A percentile compares a stretch with the other conserved stretches of the same genome.
Conservation (phyloP, 1,284 basidiomycete genomes). For the Pascua sp. region DNA sequence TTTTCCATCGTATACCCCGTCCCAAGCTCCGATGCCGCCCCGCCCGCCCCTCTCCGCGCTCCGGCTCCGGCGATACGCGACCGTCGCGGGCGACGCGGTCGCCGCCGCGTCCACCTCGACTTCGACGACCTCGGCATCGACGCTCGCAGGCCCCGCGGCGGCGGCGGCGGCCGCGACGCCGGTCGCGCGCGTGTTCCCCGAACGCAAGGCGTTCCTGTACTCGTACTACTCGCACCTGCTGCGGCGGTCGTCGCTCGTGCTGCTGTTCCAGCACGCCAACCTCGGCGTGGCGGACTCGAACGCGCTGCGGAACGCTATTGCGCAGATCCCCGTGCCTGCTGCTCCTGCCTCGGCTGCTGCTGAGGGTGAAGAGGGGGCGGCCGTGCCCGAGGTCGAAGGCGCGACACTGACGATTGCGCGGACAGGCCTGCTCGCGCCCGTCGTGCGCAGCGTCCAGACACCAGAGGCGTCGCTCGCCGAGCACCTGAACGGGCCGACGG, state of each 20-base stretch:
- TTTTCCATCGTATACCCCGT: conserved; percentile 10
- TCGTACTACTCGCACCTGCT: conserved; percentile 48
- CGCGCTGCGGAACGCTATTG: conserved; percentile 39
- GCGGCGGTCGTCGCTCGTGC: conserved; percentile 37
- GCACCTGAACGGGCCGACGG: conserved; percentile 21
- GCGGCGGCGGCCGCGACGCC: conserved; percentile 3
- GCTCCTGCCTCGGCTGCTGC: too few species aligned
- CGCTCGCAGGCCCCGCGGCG: too few species aligned
- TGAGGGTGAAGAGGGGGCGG: conserved; percentile 5
- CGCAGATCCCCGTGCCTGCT: conserved; percentile 32
- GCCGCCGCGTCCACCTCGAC: conserved; percentile 13
- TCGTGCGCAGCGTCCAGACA: conserved; percentile 24
- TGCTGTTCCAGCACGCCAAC: conserved; percentile 50
- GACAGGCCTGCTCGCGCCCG: conserved; percentile 41
- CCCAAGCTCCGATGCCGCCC: conserved; percentile 13
- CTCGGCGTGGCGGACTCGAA: conserved; percentile 43
- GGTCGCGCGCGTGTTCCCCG: conserved; percentile 36
- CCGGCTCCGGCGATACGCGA: conserved; percentile 15
- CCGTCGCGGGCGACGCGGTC: neutral
- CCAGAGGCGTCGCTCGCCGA: conserved; percentile 6
- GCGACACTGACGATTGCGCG: conserved; percentile 43
- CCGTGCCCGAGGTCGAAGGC: conserved; percentile 7
- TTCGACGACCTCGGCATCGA: conserved; percentile 1
- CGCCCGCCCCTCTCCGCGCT: conserved; percentile 14
- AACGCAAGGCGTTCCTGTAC: conserved; percentile 49